A percentile compares a stretch with the other conserved stretches of the same genome.
phyloP scores from a whole-genome alignment of 306 rosid species.

The Rubus parviflorus region DNA sequence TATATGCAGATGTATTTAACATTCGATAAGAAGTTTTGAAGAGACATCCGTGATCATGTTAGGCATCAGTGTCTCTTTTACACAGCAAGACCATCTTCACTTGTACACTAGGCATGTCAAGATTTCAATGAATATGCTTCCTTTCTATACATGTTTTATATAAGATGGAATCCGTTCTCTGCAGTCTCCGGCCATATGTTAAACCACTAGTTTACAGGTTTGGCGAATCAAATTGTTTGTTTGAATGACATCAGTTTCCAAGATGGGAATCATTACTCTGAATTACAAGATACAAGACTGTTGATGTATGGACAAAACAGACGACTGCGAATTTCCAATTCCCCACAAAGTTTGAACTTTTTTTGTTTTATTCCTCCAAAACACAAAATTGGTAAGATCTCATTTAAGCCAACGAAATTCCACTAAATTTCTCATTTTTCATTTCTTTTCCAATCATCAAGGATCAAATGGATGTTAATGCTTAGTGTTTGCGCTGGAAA shows the following conservation, averaged over 20 bases:
- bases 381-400: background rate
- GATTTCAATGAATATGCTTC: background rate
- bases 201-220: background rate
- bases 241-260: too few relatives aligned
- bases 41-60: too few relatives aligned
- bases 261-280: background rate
- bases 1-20: background rate
- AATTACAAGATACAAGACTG: too few relatives aligned
- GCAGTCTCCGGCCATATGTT: background rate
- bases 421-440: background rate
- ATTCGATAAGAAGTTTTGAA: too few relatives aligned
- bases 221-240: background rate
- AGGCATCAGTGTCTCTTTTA: background rate
- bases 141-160: background rate
- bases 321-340: background rate
- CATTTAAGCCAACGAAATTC: background rate
- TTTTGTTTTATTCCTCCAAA: too few relatives aligned
- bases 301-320: background rate
- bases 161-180: background rate
- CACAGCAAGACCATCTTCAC: background rate
- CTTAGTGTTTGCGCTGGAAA: too few relatives aligned
- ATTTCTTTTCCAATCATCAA: background rate
- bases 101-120: background rate
- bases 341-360: background rate
- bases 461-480: background rate